Base-by-base conservation (phyloP, 1,284 basidiomycete genomes). In the Boletus smithii region DNA sequence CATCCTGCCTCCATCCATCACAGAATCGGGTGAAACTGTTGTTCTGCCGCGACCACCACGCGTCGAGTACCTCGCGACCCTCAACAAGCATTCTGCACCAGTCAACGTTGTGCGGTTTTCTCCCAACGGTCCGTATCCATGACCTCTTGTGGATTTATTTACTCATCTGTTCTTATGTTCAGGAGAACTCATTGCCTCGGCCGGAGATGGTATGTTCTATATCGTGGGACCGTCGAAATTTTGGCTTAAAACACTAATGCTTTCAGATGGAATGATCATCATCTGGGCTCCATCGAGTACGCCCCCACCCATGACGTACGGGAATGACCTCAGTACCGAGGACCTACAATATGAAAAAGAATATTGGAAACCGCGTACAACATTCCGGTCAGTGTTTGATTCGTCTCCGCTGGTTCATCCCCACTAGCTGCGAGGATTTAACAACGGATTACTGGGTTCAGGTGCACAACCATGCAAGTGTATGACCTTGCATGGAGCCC, bases 401-500 rank as follows among this genome's bases (percentile, higher is more conserved):
- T 27, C n/a, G 36, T 31, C 27, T 9, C n/a, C 6, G 10, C 11
- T 35, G 22, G 24, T 38, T 44, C 26, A 20, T 22, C 26, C 8
- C n/a, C 16, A n/a, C 17, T 46, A 3, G 23, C 26, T 22, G 22
- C 2, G 18, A 22, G 8, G 17, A 33, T 33, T 46, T 60, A 13
- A 63, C 27, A 2, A 16, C 26, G 5, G 13, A 48, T 20, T 17
- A 10, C 14, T 20, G 34, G 23, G 18, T 40, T 6, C 53, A 88
- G 87, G 42, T 86, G 84, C 58, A 91, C 90, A 1, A 85, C 83
- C 11, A 92, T 93, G 79, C 94, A 98, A 67, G 92, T 99, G 10
- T 98, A 99, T 66, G 95, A 99, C 67, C 75, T 99, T 37, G 91
- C 94, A 0, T 99, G 95, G 95, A 94, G 91, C 54, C 97, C 97